Evolutionary conservation across 345 rosid genomes (phyloP).

Genomic region (Punica granatum): DNA sequence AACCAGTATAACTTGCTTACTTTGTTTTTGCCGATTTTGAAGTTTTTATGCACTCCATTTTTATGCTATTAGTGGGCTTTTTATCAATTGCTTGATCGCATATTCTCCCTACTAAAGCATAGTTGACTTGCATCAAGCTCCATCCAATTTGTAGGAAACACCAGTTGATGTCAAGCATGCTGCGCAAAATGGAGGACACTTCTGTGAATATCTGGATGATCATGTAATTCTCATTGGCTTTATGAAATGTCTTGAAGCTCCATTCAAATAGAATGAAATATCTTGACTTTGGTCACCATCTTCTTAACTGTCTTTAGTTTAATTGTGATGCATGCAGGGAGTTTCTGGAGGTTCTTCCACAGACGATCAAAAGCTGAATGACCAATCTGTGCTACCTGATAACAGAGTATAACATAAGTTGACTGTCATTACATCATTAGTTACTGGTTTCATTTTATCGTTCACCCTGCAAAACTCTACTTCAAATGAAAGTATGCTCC

Average conservation of each 20-base stretch:
- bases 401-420: background rate
- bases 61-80: background rate
- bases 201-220: background rate
- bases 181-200: background rate
- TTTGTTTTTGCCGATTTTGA: background rate
- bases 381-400: background rate
- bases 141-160: background rate
- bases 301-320: background rate
- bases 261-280: conserved; percentile 27
- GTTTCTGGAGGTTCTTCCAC: conserved; percentile 31
- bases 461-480: background rate
- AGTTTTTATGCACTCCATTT: background rate
- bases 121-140: background rate
- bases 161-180: background rate
- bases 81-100: background rate
- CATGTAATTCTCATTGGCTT: background rate
- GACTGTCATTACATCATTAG: background rate
- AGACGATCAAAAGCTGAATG: conserved; percentile 2
- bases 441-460: background rate
- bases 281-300: conserved; percentile 22
- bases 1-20: conserved; percentile 31
- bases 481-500: background rate
- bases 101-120: background rate
- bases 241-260: background rate
- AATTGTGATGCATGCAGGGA: conserved; percentile 30